A percentile compares a stretch with the other conserved stretches of the same genome.
Evolutionary conservation across 2,329 filamentous ascomycete species (phyloP).

Genomic region (Thelonectria rubi): DNA sequence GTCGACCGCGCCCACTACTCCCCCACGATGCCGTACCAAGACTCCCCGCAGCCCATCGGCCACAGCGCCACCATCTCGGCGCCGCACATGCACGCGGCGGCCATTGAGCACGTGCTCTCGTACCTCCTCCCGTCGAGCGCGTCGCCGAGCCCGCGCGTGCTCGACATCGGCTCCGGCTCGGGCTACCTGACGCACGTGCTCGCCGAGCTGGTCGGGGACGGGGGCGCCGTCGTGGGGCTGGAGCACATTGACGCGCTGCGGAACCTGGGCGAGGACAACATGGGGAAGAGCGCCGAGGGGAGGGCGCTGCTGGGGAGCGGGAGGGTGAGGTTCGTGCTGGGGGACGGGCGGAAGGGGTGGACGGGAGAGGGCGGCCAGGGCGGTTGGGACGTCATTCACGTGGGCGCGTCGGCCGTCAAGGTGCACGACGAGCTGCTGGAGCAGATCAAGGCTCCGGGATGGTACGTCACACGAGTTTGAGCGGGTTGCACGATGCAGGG

Average conservation of each 20-base stretch:
- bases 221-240: conserved; percentile 70
- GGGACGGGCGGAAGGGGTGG: conserved; percentile 76
- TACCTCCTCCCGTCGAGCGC: conserved; percentile 51
- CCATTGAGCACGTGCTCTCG: conserved; percentile 59
- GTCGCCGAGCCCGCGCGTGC: conserved; percentile 59
- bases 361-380: conserved; percentile 51
- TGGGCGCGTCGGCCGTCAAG: conserved; percentile 83
- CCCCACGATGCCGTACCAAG: conserved; percentile 73
- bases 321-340: conserved; percentile 75
- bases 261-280: conserved; percentile 71
- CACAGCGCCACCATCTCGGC: conserved; percentile 66
- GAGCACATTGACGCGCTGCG: conserved; percentile 76
- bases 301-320: conserved; percentile 68
- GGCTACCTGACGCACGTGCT: conserved; percentile 90
- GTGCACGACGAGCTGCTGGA: conserved; percentile 77
- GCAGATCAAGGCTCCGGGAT: conserved; percentile 81
- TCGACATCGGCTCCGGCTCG: conserved; percentile 80
- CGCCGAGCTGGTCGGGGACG: conserved; percentile 74
- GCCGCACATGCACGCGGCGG: conserved; percentile 69
- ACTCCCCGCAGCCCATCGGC: conserved; percentile 65
- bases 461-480: conserved; percentile 49
- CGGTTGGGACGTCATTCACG: conserved; percentile 93
- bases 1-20: conserved; percentile 91
- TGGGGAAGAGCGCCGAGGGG: conserved; percentile 70
- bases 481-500: not conserved